phyloP scores from a whole-genome alignment of 2,329 filamentous ascomycete genomes.

The Calonectria henricotiae region DNA sequence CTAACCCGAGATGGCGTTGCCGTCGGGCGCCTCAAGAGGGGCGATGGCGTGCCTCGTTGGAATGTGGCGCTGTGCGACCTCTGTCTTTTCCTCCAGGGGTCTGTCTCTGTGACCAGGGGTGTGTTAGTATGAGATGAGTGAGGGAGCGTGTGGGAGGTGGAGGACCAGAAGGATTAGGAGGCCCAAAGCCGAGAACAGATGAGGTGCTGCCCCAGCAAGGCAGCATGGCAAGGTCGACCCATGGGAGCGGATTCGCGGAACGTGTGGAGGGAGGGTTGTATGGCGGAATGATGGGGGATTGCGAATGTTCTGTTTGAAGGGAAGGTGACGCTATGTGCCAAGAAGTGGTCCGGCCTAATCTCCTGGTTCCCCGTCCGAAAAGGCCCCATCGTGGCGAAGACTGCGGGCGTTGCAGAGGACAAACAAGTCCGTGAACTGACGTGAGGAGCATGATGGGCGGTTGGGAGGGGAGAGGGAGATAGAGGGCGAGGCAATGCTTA shows the following conservation, averaged over 20 bases:
- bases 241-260: constrained; percentile 30
- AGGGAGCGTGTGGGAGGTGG: not conserved
- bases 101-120: constrained; percentile 10
- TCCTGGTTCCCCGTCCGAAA: constrained; percentile 35
- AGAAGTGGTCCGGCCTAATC: constrained; percentile 33
- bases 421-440: constrained; percentile 33
- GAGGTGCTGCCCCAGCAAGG: constrained; percentile 10
- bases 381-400: constrained; percentile 35
- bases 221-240: constrained; percentile 28
- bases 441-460: constrained; percentile 29
- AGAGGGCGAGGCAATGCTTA: constrained; percentile 27
- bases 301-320: constrained; percentile 24
- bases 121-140: constrained; percentile 17
- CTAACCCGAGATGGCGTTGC: constrained; percentile 50
- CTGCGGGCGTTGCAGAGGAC: constrained; percentile 25
- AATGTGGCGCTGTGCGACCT: constrained; percentile 44
- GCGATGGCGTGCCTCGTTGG: constrained; percentile 48
- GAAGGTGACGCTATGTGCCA: constrained; percentile 30
- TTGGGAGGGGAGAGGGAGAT: constrained; percentile 19
- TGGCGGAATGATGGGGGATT: constrained; percentile 21
- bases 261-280: constrained; percentile 24
- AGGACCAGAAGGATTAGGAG: constrained; percentile 20
- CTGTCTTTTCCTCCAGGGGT: constrained; percentile 7
- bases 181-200: constrained; percentile 19
- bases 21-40: constrained; percentile 46